Percentiles rank a stretch among this genome's conserved stretches.
These are phyloP conservation scores for Colletotrichum endophyticum DNA, from an alignment of 2,329 filamentous ascomycete species.

Conservation along the genomic window DNA sequence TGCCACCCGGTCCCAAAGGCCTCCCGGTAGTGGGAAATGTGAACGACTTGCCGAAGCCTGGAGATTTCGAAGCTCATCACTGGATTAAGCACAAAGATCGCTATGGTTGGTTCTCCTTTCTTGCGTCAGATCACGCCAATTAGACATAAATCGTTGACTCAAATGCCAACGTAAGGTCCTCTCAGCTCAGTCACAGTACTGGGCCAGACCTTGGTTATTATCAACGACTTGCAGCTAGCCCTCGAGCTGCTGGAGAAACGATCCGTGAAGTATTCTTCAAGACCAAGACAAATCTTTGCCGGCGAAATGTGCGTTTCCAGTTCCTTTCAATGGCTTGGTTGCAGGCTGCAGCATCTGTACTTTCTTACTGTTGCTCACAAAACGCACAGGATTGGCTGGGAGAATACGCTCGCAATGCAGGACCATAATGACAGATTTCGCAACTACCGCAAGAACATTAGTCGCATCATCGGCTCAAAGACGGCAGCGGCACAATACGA, in stretches of 20 bases:
- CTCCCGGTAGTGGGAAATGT: slow-evolving; percentile 52
- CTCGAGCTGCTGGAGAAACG: slow-evolving; percentile 42
- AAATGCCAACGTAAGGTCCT: slow-evolving; percentile 6
- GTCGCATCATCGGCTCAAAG: slow-evolving; percentile 49
- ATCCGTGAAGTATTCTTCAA: slow-evolving; percentile 33
- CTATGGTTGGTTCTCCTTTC: slow-evolving; percentile 24
- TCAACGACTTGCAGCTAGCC: slow-evolving; percentile 40
- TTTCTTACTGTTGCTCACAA: neutral
- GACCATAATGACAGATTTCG: slow-evolving; percentile 41
- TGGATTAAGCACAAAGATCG: slow-evolving; percentile 39
- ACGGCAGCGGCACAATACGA: slow-evolving; percentile 41
- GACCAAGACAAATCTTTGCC: slow-evolving; percentile 35
- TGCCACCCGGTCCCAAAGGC: slow-evolving; percentile 32
- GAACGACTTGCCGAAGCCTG: slow-evolving; percentile 43
- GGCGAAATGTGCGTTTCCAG: slow-evolving; percentile 37
- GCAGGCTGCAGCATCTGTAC: neutral
- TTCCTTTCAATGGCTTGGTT: neutral
- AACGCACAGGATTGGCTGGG: slow-evolving; percentile 36
- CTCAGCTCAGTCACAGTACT: slow-evolving; percentile 39
- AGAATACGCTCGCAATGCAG: slow-evolving; percentile 35
- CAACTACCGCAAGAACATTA: slow-evolving; percentile 48
- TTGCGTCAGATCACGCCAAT: neutral
- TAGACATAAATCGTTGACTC: neutral
- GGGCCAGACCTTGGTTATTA: slow-evolving; percentile 43
- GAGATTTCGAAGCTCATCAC: slow-evolving; percentile 33